These are phyloP conservation scores for Coffea eugenioides DNA, from an alignment of 257 asterid species.

Conservation along the genomic window DNA sequence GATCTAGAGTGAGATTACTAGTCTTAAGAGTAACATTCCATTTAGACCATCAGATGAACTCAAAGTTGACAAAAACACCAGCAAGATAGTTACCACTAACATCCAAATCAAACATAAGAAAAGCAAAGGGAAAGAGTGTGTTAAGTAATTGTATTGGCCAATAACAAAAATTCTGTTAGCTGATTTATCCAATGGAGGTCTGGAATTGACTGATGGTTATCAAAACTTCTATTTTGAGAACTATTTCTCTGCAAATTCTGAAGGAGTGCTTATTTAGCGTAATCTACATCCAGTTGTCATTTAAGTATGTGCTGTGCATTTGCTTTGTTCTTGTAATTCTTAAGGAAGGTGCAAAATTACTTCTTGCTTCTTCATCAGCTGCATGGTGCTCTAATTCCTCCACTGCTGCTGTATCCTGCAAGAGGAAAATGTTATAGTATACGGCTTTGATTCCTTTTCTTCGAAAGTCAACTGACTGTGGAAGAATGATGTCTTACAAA, in stretches of 20 bases:
- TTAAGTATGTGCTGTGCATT: neutral
- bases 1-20: neutral
- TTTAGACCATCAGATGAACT: neutral
- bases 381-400: conserved; percentile 44
- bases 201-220: neutral
- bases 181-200: neutral
- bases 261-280: neutral
- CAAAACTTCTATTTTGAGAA: neutral
- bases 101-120: neutral
- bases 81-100: neutral
- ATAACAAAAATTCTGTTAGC: neutral
- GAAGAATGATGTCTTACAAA: neutral
- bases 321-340: neutral
- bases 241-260: neutral
- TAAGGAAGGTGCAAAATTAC: conserved; percentile 36
- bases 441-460: neutral
- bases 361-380: conserved; percentile 34
- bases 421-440: conserved; percentile 5
- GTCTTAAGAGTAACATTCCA: neutral
- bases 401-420: conserved; percentile 40
- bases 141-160: neutral
- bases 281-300: neutral
- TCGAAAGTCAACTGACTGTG: neutral
- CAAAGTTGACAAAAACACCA: neutral
- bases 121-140: neutral